Base-by-base conservation (phyloP, 1,139 yeast species). In the Geotrichum carabidarum region DNA sequence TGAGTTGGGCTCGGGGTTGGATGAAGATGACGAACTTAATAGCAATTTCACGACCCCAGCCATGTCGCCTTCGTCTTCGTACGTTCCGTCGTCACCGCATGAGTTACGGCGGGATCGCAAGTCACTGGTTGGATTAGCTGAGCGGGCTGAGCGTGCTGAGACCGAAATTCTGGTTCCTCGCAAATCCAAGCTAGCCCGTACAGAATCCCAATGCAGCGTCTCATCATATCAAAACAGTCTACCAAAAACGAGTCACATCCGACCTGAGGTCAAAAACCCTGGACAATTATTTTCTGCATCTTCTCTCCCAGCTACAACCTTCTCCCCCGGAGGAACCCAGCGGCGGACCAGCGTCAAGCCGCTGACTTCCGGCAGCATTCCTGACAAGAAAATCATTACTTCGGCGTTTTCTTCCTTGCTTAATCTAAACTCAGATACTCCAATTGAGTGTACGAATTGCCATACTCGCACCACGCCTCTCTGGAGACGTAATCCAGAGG, bases 401-500 rank as follows among this genome's bases (percentile, higher is more conserved):
- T 14, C 44, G 7, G 35, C 51, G 11, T 48, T 50, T 15, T 47
- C 57, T n/a, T 48, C 57, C 8, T 48, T 54, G 1, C 36, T 55
- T 37, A 45, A 41, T 17, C 27, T 53, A 17, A 50, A 53, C 14
- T 53, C 56, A 46, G 58, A 58, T 31, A 54, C 59, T 11, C 60
- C 59, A 4, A 58, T 60, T 2, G 69, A 68, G 48, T 90, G 96
- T 68, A 83, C 93, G 14, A 90, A 90, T 70, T 90, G 97, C 69
- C 83, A 84, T 64, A 90, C 97, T 1, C 86, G 81, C 63, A 90
- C 93, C 8, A 90, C 97, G 0, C 97, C 97, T 1, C 74, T 90
- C 50, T 90, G 96, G 96, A 78, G 97, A 66, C 77, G 96, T 57
- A 93, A 88, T 66, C 89, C 91, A 30, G 84, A 87, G 42, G 96